These are phyloP conservation scores for Lotmaria passim DNA, from an alignment of 208 protist species.

Conservation along the genomic window DNA sequence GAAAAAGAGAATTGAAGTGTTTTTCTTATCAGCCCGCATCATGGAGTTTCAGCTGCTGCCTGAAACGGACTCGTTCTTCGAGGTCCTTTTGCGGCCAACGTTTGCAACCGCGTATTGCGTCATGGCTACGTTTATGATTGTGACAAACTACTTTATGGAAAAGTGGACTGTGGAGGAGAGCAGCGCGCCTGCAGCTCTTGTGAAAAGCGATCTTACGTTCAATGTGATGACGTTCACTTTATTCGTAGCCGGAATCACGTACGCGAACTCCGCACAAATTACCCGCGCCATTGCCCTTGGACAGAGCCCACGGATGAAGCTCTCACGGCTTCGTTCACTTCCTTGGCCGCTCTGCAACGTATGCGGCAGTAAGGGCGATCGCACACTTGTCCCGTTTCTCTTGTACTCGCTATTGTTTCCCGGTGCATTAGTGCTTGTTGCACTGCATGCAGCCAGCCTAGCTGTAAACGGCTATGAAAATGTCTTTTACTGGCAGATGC, in stretches of 20 bases:
- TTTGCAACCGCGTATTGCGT: conserved; percentile 50
- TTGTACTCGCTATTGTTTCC: conserved; percentile 42
- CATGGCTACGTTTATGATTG: conserved; percentile 38
- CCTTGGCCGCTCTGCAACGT: conserved; percentile 43
- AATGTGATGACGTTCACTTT: conserved; percentile 48
- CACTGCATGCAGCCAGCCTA: conserved; percentile 33
- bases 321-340: conserved; percentile 31
- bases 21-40: not conserved
- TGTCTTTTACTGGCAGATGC: conserved; percentile 42
- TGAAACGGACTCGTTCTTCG: conserved; percentile 46
- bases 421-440: conserved; percentile 28
- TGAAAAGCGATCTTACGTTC: conserved; percentile 26
- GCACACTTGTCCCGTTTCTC: conserved; percentile 41
- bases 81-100: conserved; percentile 42
- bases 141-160: conserved; percentile 51
- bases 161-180: conserved; percentile 40
- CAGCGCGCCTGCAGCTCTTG: conserved; percentile 40
- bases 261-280: conserved; percentile 41
- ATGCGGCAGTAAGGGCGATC: conserved; percentile 41
- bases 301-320: conserved; percentile 41
- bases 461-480: conserved; percentile 32
- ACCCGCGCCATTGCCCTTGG: conserved; percentile 47
- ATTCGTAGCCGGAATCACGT: conserved; percentile 36
- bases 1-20: not conserved
- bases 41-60: conserved; percentile 49